Conservation (phyloP, 2,329 filamentous ascomycete species). For the Zymoseptoria passerinii region DNA sequence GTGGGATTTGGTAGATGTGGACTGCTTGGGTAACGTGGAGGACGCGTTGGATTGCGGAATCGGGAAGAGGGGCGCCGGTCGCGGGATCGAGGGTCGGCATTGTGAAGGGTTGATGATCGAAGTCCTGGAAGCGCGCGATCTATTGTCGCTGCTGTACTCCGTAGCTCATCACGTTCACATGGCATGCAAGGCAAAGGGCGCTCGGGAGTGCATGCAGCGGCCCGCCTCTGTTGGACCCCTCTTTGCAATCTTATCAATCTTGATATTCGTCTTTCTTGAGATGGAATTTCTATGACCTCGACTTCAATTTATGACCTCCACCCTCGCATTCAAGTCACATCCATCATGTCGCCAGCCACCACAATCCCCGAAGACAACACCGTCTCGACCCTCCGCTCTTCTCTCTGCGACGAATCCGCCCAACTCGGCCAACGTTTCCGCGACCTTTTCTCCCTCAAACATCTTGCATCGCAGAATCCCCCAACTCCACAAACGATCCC, state of each 20-base stretch:
- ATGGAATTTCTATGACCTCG: background rate
- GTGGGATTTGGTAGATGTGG: conserved; percentile 83
- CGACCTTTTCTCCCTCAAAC: conserved; percentile 94
- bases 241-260: background rate
- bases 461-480: conserved; percentile 64
- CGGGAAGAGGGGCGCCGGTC: conserved; percentile 50
- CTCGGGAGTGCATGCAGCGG: background rate
- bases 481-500: conserved; percentile 51
- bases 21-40: conserved; percentile 68
- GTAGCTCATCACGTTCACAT: too few relatives aligned
- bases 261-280: background rate
- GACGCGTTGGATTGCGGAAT: conserved; percentile 74
- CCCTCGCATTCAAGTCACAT: background rate
- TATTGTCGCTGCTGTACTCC: background rate
- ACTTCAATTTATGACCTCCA: background rate
- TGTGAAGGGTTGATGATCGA: conserved; percentile 4
- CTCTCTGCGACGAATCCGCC: conserved; percentile 69
- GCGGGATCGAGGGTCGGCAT: conserved; percentile 64
- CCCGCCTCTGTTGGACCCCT: background rate
- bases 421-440: conserved; percentile 86
- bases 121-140: background rate
- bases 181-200: background rate
- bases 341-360: conserved; percentile 9
- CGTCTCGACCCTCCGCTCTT: conserved; percentile 59
- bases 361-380: conserved; percentile 33